Conservation (phyloP, 2,329 filamentous ascomycete species). For the Golovinomyces cichoracearum region DNA sequence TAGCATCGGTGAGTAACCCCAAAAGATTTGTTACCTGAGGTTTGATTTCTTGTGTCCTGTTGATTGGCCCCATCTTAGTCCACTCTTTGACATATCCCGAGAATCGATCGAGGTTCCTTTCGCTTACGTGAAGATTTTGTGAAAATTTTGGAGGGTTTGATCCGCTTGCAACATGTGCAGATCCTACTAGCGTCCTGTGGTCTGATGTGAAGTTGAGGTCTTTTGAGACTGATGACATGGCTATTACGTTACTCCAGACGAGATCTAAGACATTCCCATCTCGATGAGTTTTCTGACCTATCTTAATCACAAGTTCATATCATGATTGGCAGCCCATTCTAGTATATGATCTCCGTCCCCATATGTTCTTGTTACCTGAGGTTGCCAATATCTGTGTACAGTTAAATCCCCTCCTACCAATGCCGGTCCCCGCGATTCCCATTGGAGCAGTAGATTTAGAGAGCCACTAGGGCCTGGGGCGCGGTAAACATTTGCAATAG, state of each 20-base stretch:
- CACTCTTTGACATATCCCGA: background rate
- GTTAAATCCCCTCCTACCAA: background rate
- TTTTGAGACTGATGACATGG: background rate
- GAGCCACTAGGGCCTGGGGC: background rate
- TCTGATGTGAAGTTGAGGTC: background rate
- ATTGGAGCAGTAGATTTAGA: background rate
- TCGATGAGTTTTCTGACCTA: background rate
- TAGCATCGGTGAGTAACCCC: background rate
- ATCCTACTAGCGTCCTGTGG: background rate
- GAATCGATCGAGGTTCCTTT: background rate
- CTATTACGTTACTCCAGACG: background rate
- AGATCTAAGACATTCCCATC: background rate
- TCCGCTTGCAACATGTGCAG: background rate
- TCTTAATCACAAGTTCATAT: background rate
- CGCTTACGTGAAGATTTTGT: background rate
- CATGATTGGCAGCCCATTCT: background rate
- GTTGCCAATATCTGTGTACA: background rate
- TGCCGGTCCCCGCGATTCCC: background rate
- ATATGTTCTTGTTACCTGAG: background rate
- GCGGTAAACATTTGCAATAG: background rate
- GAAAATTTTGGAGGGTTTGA: background rate
- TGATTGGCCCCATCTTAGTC: too few species aligned
- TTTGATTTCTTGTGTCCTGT: background rate
- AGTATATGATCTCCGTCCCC: background rate
- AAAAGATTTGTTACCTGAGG: background rate